These are phyloP conservation scores for Xylaria sp. DNA, from an alignment of 495 filamentous ascomycete genomes.

Conservation along the genomic window DNA sequence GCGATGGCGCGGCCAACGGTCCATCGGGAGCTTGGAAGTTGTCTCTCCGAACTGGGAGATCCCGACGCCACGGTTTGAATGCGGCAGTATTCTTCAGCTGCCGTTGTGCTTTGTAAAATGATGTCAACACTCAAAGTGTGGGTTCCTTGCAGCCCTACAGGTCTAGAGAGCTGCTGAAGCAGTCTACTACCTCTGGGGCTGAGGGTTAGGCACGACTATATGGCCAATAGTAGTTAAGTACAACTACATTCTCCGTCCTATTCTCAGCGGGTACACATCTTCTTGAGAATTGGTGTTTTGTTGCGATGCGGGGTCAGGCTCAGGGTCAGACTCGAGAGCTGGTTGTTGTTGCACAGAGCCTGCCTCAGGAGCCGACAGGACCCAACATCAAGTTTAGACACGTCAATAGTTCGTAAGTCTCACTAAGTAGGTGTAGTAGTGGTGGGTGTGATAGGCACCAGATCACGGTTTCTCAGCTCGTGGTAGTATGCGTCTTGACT, in stretches of 20 bases:
- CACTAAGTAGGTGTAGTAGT: not conserved
- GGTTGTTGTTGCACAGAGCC: not conserved
- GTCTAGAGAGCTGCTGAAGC: not conserved
- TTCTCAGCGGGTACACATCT: not conserved
- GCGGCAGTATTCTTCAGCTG: not conserved
- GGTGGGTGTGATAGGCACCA: conserved; percentile 1
- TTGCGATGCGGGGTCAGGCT: not conserved
- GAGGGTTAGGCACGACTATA: not conserved
- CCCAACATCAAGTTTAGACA: not conserved
- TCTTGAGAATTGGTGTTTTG: not conserved
- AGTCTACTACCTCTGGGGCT: not conserved
- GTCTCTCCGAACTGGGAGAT: conserved; percentile 2
- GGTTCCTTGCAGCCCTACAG: conserved; percentile 13
- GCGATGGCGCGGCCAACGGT: not conserved
- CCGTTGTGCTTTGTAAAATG: not conserved
- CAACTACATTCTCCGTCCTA: not conserved
- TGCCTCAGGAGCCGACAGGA: not conserved
- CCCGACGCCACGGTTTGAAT: not conserved
- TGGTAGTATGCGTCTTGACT: not conserved
- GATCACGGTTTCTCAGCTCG: conserved; percentile 9
- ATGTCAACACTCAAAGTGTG: conserved; percentile 8
- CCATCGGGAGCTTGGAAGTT: not conserved
- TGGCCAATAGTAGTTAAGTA: not conserved
- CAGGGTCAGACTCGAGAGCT: not conserved
- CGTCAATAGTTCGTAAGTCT: not conserved